Percentiles rank a stretch among this genome's conserved stretches.
Conservation (phyloP, 768 basidiomycete species). For the Tubosaeta sp. region DNA sequence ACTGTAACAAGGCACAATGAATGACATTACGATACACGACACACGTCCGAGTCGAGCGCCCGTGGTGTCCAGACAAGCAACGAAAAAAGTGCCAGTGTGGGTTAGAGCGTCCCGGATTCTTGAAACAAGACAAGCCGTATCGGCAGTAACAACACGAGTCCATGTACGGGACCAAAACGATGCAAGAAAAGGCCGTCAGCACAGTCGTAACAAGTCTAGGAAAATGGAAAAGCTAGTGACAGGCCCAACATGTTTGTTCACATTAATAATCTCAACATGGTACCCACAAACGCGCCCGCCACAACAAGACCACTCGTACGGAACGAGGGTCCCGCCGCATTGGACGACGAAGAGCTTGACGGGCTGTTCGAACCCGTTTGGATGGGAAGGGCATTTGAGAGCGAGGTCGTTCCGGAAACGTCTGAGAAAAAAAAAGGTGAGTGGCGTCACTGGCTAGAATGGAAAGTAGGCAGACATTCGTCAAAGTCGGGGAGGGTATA, state of each 20-base stretch:
- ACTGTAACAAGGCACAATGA: neutral
- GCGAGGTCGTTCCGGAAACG: conserved; percentile 23
- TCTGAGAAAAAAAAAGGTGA: conserved; percentile 9
- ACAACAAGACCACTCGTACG: conserved; percentile 8
- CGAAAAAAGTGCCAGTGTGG: neutral
- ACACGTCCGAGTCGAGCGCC: neutral
- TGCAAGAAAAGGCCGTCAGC: neutral
- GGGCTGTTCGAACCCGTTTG: conserved; percentile 2
- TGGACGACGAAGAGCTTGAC: conserved; percentile 1
- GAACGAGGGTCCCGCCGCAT: neutral
- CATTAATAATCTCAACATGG: conserved; percentile 17
- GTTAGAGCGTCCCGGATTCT: neutral
- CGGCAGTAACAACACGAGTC: neutral
- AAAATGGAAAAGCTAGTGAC: neutral
- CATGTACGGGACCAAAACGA: neutral
- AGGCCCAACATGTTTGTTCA: conserved; percentile 1
- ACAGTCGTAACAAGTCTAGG: neutral
- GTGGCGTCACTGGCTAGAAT: no score
- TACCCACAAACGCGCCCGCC: conserved; percentile 14
- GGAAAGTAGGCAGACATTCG: conserved; percentile 34
- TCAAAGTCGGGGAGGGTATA: conserved; percentile 40
- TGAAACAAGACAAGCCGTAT: neutral
- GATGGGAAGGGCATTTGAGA: conserved; percentile 1
- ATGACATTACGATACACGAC: neutral
- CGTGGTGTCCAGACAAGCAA: neutral